These are phyloP conservation scores for Amanita phalloides DNA, from an alignment of 768 basidiomycete genomes.

Conservation along the genomic window DNA sequence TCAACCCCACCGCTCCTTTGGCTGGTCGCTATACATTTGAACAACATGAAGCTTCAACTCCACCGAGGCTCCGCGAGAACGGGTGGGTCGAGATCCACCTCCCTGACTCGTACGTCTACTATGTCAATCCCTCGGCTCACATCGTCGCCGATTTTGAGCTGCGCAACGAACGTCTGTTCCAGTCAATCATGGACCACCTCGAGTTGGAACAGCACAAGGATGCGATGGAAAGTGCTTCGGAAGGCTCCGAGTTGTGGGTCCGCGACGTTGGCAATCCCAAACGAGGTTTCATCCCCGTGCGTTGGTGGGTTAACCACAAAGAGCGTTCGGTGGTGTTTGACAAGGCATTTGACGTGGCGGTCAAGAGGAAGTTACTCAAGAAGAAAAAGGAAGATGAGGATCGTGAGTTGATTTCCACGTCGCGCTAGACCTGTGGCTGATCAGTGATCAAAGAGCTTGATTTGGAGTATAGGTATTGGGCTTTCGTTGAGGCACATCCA, in stretches of 20 bases:
- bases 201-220: constrained; percentile 21
- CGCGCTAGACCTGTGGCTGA: not conserved
- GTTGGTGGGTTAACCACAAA: constrained; percentile 61
- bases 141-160: constrained; percentile 67
- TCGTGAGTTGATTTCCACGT: constrained; percentile 22
- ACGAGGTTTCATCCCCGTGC: constrained; percentile 23
- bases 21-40: not conserved
- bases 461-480: constrained; percentile 74
- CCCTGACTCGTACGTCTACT: constrained; percentile 67
- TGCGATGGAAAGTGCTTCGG: constrained; percentile 14
- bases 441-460: constrained; percentile 46
- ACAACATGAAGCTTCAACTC: constrained; percentile 6
- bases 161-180: constrained; percentile 37
- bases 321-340: constrained; percentile 40
- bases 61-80: constrained; percentile 33
- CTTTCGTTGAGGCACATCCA: constrained; percentile 70
- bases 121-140: constrained; percentile 48
- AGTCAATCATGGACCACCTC: constrained; percentile 37
- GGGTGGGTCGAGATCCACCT: constrained; percentile 73
- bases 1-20: not conserved
- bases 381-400: constrained; percentile 26
- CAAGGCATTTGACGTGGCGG: constrained; percentile 21
- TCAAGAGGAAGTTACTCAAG: constrained; percentile 15
- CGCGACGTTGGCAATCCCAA: constrained; percentile 25
- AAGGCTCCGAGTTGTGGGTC: constrained; percentile 55